Evolutionary conservation across 495 filamentous ascomycete species (phyloP).

Genomic region (Podospora pseudopauciseta): DNA sequence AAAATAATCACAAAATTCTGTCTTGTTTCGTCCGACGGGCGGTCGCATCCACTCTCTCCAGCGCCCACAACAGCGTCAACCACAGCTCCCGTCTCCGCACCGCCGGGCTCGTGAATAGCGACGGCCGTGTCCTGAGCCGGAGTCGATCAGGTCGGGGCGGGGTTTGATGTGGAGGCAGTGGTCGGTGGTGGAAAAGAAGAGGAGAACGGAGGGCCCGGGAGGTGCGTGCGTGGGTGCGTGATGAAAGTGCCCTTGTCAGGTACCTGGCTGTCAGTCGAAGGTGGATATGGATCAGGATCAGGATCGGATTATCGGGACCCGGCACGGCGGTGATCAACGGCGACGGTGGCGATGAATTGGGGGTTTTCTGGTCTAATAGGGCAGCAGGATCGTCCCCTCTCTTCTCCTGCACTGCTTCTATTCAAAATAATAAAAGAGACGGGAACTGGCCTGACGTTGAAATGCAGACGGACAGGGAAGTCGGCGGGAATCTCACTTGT

Average conservation of each 20-base stretch:
- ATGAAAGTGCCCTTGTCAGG: conserved; percentile 1
- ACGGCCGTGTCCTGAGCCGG: not conserved
- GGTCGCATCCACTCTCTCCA: not conserved
- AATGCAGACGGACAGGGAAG: conserved; percentile 8
- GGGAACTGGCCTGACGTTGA: conserved; percentile 13
- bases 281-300: not conserved
- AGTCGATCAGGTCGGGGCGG: conserved; percentile 9
- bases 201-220: not conserved
- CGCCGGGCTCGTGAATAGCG: not conserved
- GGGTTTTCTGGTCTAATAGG: not conserved
- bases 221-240: not conserved
- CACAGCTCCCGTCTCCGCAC: not conserved
- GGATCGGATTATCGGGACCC: not conserved
- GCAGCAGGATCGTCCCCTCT: not conserved
- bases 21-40: not conserved
- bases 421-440: not conserved
- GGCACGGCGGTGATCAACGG: not conserved
- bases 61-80: not conserved
- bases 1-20: not conserved
- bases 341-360: not conserved
- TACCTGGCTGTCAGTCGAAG: not conserved
- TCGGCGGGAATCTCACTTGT: conserved; percentile 2
- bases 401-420: not conserved
- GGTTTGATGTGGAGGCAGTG: conserved; percentile 12
- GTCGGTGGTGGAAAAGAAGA: conserved; percentile 2